These are phyloP conservation scores for Coemansia asiatica DNA, from an alignment of 192 early-diverging fungal species.

Conservation along the genomic window DNA sequence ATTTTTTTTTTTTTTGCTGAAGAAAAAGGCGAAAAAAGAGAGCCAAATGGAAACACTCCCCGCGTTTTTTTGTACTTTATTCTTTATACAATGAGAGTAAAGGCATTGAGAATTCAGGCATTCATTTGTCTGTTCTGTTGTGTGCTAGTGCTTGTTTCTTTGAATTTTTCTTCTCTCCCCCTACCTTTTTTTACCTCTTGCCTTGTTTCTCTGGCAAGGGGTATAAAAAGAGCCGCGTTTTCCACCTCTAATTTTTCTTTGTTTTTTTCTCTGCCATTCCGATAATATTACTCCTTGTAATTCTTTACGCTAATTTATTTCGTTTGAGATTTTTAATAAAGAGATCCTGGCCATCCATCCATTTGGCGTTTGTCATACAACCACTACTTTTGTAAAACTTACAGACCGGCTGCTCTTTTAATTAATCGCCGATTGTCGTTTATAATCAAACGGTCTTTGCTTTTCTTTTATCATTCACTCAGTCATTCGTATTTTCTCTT, in stretches of 20 bases:
- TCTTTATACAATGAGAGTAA: too few relatives aligned
- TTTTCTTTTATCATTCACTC: background rate
- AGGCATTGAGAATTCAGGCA: background rate
- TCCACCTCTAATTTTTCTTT: background rate
- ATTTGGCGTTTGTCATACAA: background rate
- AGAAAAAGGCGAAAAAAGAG: background rate
- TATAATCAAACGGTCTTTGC: background rate
- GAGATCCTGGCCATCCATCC: background rate
- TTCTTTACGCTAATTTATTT: background rate
- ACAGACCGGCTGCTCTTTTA: background rate
- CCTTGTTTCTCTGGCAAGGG: background rate
- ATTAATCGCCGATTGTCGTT: background rate
- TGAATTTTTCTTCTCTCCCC: background rate
- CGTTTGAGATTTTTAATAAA: background rate
- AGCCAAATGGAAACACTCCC: background rate
- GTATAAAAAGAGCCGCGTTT: background rate
- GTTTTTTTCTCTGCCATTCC: background rate
- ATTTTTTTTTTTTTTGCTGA: too few relatives aligned
- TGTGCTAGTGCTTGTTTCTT: background rate
- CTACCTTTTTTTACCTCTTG: background rate
- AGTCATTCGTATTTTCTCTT: too few relatives aligned
- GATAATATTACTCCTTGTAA: background rate
- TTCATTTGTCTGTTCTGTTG: background rate
- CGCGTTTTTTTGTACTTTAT: too few relatives aligned
- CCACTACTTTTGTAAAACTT: too few relatives aligned